Evolutionary conservation across 1,284 basidiomycete genomes (phyloP).

Genomic region (Meripilus lineatus): DNA sequence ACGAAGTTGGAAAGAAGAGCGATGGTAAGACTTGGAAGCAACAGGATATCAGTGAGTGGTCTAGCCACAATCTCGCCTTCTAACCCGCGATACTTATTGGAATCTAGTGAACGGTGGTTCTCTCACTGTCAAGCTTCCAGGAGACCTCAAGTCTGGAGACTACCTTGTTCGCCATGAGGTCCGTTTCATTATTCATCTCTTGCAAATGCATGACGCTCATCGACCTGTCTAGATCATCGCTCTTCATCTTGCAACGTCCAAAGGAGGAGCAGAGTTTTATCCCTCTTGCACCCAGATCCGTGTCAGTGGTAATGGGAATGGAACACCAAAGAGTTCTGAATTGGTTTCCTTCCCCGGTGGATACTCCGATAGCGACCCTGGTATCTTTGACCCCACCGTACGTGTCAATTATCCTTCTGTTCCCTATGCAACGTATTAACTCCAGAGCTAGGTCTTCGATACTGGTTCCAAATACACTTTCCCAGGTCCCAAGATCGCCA

Average conservation of each 20-base stretch:
- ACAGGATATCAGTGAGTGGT: conserved; percentile 30
- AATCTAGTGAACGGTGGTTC: conserved; percentile 30
- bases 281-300: conserved; percentile 61
- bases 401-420: neutral
- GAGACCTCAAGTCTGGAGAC: conserved; percentile 49
- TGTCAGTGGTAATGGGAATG: conserved; percentile 47
- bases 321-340: conserved; percentile 43
- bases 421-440: neutral
- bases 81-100: neutral
- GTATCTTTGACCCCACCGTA: conserved; percentile 33
- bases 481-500: conserved; percentile 8
- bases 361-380: conserved; percentile 13
- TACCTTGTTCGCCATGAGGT: conserved; percentile 67
- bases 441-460: conserved; percentile 10
- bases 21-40: conserved; percentile 34
- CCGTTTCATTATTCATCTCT: neutral
- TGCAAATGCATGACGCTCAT: neutral
- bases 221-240: conserved; percentile 43
- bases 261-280: conserved; percentile 68
- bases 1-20: conserved; percentile 35
- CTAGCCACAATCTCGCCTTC: neutral
- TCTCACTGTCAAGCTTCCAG: conserved; percentile 48
- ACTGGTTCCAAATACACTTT: conserved; percentile 6
- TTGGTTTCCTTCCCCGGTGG: conserved; percentile 35
- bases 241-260: conserved; percentile 48